Percentiles rank a stretch among this genome's conserved stretches.
phyloP scores from a whole-genome alignment of 306 rosid species.

The Acmispon strigosus region DNA sequence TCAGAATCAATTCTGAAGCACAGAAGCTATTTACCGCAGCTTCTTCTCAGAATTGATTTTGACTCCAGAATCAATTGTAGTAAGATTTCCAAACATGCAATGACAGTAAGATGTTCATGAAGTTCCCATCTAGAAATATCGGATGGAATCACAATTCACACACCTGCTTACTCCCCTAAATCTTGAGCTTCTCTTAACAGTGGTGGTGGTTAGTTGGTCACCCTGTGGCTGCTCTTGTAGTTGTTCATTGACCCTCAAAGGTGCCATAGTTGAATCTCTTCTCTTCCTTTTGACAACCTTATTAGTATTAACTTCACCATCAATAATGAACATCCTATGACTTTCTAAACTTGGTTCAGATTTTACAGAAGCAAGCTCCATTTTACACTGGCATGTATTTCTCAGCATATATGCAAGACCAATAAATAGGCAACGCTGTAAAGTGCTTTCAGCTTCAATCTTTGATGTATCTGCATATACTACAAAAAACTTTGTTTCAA shows the following conservation, averaged over 20 bases:
- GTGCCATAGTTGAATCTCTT: constrained; percentile 27
- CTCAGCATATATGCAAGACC: neutral
- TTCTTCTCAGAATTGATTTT: too few relatives aligned
- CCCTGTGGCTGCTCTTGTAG: constrained; percentile 15
- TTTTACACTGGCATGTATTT: neutral
- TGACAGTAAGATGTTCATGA: neutral
- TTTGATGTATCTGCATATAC: constrained; percentile 7
- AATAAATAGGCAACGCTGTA: neutral
- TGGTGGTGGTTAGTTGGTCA: constrained; percentile 39
- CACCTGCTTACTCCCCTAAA: constrained; percentile 81
- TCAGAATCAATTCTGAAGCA: too few relatives aligned
- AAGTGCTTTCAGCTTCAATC: neutral
- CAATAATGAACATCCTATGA: constrained; percentile 32
- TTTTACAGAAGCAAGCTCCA: constrained; percentile 43
- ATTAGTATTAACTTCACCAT: constrained; percentile 21
- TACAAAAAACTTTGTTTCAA: constrained; percentile 19
- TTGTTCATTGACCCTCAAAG: constrained; percentile 24
- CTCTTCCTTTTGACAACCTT: constrained; percentile 47
- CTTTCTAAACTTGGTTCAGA: constrained; percentile 30
- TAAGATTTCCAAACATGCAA: neutral
- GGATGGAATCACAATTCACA: neutral
- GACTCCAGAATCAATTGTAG: neutral
- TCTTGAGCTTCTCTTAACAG: constrained; percentile 74
- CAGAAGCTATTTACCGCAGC: too few relatives aligned
- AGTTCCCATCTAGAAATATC: neutral